A percentile compares a stretch with the other conserved stretches of the same genome.
These are phyloP conservation scores for Ophidiomyces ophidiicola DNA, from an alignment of 2,329 filamentous ascomycete species.

Conservation along the genomic window DNA sequence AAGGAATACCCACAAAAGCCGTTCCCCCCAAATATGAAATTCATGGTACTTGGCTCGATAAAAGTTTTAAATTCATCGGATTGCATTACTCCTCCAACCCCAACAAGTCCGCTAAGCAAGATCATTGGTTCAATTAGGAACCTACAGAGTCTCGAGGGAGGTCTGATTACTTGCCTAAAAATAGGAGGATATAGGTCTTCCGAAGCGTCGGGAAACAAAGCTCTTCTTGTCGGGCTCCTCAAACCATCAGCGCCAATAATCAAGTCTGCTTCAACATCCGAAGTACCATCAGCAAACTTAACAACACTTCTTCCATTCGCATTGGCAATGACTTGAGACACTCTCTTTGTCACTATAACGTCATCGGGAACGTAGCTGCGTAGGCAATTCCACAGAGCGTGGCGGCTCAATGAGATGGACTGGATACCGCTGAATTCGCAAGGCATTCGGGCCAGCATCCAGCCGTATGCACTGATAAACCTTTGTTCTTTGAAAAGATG, in stretches of 20 bases:
- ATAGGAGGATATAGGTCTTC: constrained; percentile 28
- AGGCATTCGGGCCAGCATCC: constrained; percentile 21
- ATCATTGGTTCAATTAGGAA: neutral
- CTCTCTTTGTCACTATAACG: constrained; percentile 25
- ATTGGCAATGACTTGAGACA: constrained; percentile 21
- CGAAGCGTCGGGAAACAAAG: constrained; percentile 26
- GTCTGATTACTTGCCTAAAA: constrained; percentile 28
- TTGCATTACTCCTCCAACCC: constrained; percentile 38
- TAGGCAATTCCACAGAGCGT: constrained; percentile 30
- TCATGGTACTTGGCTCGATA: constrained; percentile 31
- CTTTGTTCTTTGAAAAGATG: constrained; percentile 25
- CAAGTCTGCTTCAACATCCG: constrained; percentile 28
- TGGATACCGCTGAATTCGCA: constrained; percentile 16
- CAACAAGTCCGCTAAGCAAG: constrained; percentile 28
- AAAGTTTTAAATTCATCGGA: constrained; percentile 19
- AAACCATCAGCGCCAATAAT: constrained; percentile 36
- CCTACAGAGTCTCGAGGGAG: neutral
- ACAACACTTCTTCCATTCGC: constrained; percentile 21
- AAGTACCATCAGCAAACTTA: constrained; percentile 26
- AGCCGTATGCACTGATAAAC: constrained; percentile 28
- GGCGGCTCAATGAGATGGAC: constrained; percentile 28
- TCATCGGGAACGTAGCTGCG: constrained; percentile 26
- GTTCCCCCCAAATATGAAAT: constrained; percentile 36
- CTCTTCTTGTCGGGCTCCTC: constrained; percentile 26
- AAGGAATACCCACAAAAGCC: constrained; percentile 42